Base-by-base conservation (phyloP, 495 filamentous ascomycete species). In the Cercophora newfieldiana region DNA sequence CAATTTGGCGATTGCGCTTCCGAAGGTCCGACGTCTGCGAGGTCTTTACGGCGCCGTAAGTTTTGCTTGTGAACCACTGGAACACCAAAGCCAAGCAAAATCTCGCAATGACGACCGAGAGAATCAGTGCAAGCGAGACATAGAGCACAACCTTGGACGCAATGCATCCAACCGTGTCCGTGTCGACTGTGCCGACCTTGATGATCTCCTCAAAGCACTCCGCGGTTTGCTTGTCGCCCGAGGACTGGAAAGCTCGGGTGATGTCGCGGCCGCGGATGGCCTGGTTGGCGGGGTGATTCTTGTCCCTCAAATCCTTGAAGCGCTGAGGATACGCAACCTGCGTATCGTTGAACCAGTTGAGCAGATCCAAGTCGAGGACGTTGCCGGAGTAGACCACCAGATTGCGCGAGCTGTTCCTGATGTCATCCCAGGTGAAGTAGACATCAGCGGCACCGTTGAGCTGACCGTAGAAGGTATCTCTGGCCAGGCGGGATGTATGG, bases 141-240 rank as follows among this genome's bases (percentile, higher is more conserved):
- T 98, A 99, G 30, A 99, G 90, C 8, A 99, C 96, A 18, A 99
- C 94, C 75, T 97, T 90, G 58, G 93, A 96, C 1, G 96, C 96
- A 69, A 99, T 98, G 77, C 96, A 99, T 14, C 96, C 96, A 8
- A 99, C 91, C 3, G 93, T 97, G 68, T 94, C 93, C 0, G 95
- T 97, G 74, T 98, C 96, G 64, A 99, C 91, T 16, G 91, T 91
- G 16, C 96, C 96, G 26, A 99, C 96, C 71, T 93, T 94, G 82
- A 96, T 91, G 64, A 97, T 96, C 74, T 99, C 88, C 33, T 91
- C 83, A 64, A 98, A 82, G 75, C 96, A 99, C 71, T 90, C 85
- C 2, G 91, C 94, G 21, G 94, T 80, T 63, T 86, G 80, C 82
- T 93, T 97, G 69, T 97, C 92, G 1, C 82, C 77, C 4, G 85